Base-by-base conservation (phyloP, 148 eudicot genomes). In the Camellia japonica region DNA sequence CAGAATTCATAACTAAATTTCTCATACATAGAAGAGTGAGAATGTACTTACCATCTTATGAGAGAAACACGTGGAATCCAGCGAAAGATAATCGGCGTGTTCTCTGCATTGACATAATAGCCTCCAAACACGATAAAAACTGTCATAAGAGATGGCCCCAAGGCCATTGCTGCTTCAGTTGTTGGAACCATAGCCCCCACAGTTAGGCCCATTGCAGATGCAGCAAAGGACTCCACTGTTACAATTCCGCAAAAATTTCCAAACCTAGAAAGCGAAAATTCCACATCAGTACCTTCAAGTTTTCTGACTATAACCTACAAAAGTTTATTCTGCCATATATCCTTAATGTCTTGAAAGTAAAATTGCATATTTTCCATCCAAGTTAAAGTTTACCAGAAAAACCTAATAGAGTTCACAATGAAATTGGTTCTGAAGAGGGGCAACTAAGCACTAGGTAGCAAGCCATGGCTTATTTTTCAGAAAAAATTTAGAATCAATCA, bases 81-180 rank as follows among this genome's bases (percentile, higher is more conserved):
- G 13, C 95, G 98, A 73, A 96, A 96, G 72, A 93, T 81, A 71
- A 96, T 82, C 38, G 99, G 99, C n/a, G 99, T 92, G 84, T 96
- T 96, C 43, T 96, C 97, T 55, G 97, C 92, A 89, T 93, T 96
- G 81, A 93, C 95, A 87, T 96, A 96, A 84, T 90, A 96, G 74
- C 99, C 99, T 75, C 99, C 99, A 83, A 96, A 96, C 59, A 96
- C 99, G 62, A 96, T 84, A 84, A 96, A 96, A 68, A 96, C 98
- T 44, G 99, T 96, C 99, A 96, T 96, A 43, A 96, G 92, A 69
- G 99, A 96, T 68, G 99, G 99, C 74, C 99, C 99, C 60, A 96
- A 87, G 43, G 99, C 99, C 91, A 91, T 81, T 79, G 99, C 99
- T 68, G 99, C 99, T 88, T 93, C 99, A 16, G 98, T 87, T 42